Evolutionary conservation across 2,329 filamentous ascomycete species (phyloP), one percentile per base, ranked within the genome.

Genomic region (Aciculosporium take): DNA sequence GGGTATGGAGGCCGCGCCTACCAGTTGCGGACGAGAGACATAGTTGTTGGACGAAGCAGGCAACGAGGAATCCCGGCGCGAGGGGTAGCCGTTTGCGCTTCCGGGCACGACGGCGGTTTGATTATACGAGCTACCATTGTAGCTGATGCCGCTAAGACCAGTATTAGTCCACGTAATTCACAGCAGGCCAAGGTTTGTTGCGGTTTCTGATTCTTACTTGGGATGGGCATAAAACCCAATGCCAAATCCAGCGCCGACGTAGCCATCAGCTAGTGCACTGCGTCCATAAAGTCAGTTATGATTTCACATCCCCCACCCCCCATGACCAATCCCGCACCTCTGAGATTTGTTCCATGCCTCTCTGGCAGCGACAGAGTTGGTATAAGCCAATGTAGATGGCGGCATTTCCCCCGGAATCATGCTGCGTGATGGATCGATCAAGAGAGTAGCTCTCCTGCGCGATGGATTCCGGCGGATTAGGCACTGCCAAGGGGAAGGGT

Each of bases 331-430:
- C 15, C 17, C 68, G 65, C 66, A 74, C 71, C 69, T 74, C 60
- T 66, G 68, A 49, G 65, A 60, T 48, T 66, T 55, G 48, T 65
- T 64, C 70, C 70, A 73, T 44, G 67, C 62, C 50, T 67, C 63
- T 56, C 62, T 64, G 46, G 66, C 58, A 56, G 64, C 62, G 52
- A 59, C 58, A 49, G 67, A 54, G 47, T 57, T 60, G 54, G 63
- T 65, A 57, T 70, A 71, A 47, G 63, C 59, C 61, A 66, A 61
- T 41, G 69, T 64, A 52, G 64, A 61, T 48, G 67, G 65, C 34
- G 64, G 60, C 66, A 69, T 67, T 47, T 62, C 57, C 53, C 57
- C 55, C 45, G 56, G 55, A 52, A 57, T 58, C 59, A 61, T 60
- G 51, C 51, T 56, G 41, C n/a, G n/a, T 27, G n/a, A 23, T 10